Conservation (phyloP, 2,329 filamentous ascomycete genomes). For the Epichloe sp. region DNA sequence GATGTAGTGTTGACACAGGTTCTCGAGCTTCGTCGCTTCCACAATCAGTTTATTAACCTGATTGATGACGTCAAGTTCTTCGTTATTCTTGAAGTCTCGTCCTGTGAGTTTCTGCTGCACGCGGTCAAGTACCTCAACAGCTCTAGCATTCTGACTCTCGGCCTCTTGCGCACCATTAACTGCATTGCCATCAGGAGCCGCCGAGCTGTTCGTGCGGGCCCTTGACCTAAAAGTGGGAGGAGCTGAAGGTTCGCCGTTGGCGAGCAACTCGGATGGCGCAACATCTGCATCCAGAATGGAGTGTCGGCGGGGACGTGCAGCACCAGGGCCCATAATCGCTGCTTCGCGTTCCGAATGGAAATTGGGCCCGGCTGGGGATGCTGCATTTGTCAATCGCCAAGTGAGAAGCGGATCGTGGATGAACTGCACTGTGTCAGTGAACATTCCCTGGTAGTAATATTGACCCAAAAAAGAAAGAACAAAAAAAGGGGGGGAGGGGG, state of each 20-base stretch:
- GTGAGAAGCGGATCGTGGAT: conserved; percentile 98
- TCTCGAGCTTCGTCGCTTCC: conserved; percentile 93
- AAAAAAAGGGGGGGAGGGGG: too few relatives aligned
- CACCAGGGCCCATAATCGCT: conserved; percentile 33
- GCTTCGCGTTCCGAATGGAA: conserved; percentile 49
- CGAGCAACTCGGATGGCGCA: conserved; percentile 45
- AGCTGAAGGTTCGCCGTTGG: conserved; percentile 29
- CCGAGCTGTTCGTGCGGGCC: conserved; percentile 47
- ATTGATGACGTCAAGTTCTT: conserved; percentile 71
- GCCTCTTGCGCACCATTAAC: conserved; percentile 32
- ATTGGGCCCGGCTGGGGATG: conserved; percentile 52
- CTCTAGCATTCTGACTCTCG: conserved; percentile 87
- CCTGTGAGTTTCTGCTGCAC: conserved; percentile 95
- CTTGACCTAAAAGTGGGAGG: conserved; percentile 37
- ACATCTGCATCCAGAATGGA: conserved; percentile 56
- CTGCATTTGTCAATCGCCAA: conserved; percentile 67
- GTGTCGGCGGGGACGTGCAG: conserved; percentile 45
- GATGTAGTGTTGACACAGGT: conserved; percentile 96
- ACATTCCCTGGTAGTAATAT: too few relatives aligned
- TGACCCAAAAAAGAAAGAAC: background rate
- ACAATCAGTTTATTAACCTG: conserved; percentile 93
- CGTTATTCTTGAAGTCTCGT: conserved; percentile 73
- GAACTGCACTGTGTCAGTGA: conserved; percentile 47
- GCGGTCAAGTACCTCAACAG: conserved; percentile 77
- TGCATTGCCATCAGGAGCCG: conserved; percentile 21